A percentile compares a stretch with the other conserved stretches of the same genome.
These are phyloP conservation scores for Cladophialophora exuberans DNA, from an alignment of 2,329 filamentous ascomycete genomes.

Conservation along the genomic window DNA sequence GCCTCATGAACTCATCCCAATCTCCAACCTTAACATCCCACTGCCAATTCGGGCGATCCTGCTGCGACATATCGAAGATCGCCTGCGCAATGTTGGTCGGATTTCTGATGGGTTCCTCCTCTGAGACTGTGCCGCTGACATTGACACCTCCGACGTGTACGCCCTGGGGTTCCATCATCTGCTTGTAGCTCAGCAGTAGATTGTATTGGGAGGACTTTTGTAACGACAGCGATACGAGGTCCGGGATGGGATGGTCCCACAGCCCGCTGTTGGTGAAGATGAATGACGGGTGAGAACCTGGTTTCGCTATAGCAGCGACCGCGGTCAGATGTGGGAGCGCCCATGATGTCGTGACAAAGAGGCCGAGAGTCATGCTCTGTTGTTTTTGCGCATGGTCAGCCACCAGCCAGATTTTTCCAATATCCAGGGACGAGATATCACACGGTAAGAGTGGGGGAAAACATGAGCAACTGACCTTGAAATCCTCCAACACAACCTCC, in stretches of 20 bases:
- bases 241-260: conserved; percentile 16
- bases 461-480: conserved; percentile 10
- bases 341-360: conserved; percentile 25
- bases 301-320: conserved; percentile 1
- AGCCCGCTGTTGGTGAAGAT: conserved; percentile 22
- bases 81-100: conserved; percentile 26
- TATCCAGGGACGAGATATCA: too few species aligned
- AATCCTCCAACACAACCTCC: conserved; percentile 23
- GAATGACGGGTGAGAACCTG: conserved; percentile 20
- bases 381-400: not conserved
- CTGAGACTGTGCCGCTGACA: conserved; percentile 28
- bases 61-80: conserved; percentile 31
- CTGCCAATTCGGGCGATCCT: conserved; percentile 27
- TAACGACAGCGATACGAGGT: conserved; percentile 21
- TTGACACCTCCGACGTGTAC: conserved; percentile 33
- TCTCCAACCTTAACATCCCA: conserved; percentile 27
- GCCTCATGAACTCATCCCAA: conserved; percentile 17
- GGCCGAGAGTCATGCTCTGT: conserved; percentile 25
- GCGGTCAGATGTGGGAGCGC: conserved; percentile 21
- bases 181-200: conserved; percentile 18
- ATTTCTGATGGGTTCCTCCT: conserved; percentile 26
- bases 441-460: not conserved
- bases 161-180: conserved; percentile 26
- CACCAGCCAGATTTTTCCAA: not conserved
- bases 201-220: conserved; percentile 28